Conservation (phyloP, 140 eudicot genomes). For the Anethum foeniculum region DNA sequence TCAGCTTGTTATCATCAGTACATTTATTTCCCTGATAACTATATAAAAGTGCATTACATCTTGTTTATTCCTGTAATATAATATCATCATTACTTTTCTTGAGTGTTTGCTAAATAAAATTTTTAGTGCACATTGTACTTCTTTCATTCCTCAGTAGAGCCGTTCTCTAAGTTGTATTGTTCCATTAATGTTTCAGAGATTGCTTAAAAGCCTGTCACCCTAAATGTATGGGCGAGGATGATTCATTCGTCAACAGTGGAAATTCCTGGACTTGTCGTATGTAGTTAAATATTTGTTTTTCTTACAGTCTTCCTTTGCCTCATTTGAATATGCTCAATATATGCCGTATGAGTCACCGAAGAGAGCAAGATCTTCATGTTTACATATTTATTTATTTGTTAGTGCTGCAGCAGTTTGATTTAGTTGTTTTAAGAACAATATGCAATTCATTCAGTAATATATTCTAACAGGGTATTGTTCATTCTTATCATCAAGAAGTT, state of each 20-base stretch:
- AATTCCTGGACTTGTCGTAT: slow-evolving; percentile 53
- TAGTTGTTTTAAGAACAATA: too few species aligned
- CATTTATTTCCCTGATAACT: too few species aligned
- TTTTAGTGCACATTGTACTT: neutral
- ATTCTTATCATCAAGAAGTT: neutral
- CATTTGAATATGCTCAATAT: neutral
- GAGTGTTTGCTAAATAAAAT: neutral
- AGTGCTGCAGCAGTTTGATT: neutral
- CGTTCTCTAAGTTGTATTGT: neutral
- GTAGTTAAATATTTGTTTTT: slow-evolving; percentile 5
- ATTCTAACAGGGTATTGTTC: neutral
- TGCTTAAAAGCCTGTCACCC: slow-evolving; percentile 67
- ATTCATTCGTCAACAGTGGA: slow-evolving; percentile 26
- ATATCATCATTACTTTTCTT: neutral
- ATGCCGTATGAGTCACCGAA: neutral
- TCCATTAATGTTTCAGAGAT: slow-evolving; percentile 33
- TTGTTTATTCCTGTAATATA: too few species aligned
- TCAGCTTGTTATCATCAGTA: too few species aligned
- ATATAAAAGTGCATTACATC: too few species aligned
- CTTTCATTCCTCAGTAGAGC: neutral
- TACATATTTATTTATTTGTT: neutral
- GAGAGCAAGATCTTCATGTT: neutral
- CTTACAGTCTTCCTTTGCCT: too few species aligned
- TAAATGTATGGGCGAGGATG: slow-evolving; percentile 47
- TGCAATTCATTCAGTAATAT: neutral